phyloP scores from a whole-genome alignment of 345 rosid genomes.

The Anacardium occidentale region DNA sequence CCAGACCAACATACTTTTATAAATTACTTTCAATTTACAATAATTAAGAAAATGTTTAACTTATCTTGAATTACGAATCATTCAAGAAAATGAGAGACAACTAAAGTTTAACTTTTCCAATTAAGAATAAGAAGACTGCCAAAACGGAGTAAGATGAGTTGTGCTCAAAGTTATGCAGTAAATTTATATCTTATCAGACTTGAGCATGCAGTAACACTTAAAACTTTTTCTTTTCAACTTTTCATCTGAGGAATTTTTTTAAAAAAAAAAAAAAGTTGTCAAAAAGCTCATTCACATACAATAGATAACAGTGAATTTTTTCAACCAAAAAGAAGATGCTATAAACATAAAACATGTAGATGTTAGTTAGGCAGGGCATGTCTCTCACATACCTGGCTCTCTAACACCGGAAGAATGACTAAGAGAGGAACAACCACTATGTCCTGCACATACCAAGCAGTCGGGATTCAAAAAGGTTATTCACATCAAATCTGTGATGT shows the following conservation, averaged over 20 bases:
- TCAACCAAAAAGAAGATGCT: not conserved
- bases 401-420: conserved; percentile 88
- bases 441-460: conserved; percentile 59
- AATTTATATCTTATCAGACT: not conserved
- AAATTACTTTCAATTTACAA: not conserved
- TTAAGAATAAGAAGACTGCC: not conserved
- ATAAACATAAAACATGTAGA: not conserved
- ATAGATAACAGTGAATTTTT: not conserved
- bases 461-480: conserved; percentile 20
- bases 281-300: not conserved
- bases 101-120: not conserved
- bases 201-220: not conserved
- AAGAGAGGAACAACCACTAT: conserved; percentile 92
- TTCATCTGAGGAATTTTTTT: not conserved
- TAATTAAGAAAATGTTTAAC: not conserved
- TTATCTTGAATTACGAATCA: conserved; percentile 7
- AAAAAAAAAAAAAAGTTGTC: not conserved
- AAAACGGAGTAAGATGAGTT: not conserved
- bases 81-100: not conserved
- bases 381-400: conserved; percentile 69
- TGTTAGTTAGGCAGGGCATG: not conserved
- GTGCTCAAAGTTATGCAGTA: no score
- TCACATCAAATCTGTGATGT: conserved; percentile 14
- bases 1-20: not conserved
- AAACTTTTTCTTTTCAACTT: not conserved